Evolutionary conservation across 1,139 yeast species (phyloP), one percentile per base, ranked within the genome.

Genomic region (Candida sp.): DNA sequence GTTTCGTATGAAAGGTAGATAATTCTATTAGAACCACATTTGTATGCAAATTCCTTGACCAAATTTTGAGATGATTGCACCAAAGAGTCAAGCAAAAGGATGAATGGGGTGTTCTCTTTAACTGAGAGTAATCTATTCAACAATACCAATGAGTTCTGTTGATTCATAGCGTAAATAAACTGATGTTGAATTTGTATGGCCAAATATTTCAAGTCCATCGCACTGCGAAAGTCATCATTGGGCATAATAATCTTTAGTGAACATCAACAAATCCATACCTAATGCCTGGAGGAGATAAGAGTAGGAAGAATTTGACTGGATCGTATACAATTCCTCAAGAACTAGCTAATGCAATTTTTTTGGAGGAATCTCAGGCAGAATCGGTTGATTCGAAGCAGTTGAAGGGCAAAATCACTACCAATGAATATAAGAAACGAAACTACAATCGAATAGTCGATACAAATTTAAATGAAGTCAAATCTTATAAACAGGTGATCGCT

Each of bases 81-180:
- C 15, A 89, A 63, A 0, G 87, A 74, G 58, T 91, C 98, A 9
- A 79, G 61, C 3, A 85, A 68, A 5, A 91, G 68, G 11, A 88
- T 64, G 47, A 91, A 79, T 0, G 96, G 95, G 0, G 95, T 77
- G 19, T 66, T 67, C 54, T 91, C 97, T 50, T 83, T 84, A 39
- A 87, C 66, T 2, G 82, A 67, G 8, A 91, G 64, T 6, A 88
- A 65, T 47, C 97, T 66, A 40, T 73, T 78, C 41, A 87, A 64
- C 11, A 84, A 65, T 22, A 84, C 83, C 0, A 76, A 60, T 1
- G 89, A 77, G 45, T 75, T 81, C 47, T 82, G 83, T 3, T 70
- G 63, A 7, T 79, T 50, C 75, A 69, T 70, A 22, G 4, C 25
- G 25, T 15, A 15, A 15, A 15, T 15, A 15, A 15, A 15, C 19